These are phyloP conservation scores for Aphanomyces invadans DNA, from an alignment of 352 stramenopile genomes.

Conservation along the genomic window DNA sequence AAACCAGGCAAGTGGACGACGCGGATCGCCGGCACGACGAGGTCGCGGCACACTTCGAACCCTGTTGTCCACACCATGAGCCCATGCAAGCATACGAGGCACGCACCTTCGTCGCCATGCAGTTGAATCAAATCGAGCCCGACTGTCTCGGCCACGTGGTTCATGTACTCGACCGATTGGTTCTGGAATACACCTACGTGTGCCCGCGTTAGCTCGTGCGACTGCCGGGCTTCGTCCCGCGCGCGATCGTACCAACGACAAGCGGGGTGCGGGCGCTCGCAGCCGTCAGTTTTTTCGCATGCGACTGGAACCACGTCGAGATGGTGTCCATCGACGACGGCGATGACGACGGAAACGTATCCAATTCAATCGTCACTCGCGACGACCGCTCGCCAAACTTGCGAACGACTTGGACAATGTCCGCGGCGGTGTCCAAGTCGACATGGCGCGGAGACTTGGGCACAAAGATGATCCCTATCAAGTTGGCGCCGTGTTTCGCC, in stretches of 20 bases:
- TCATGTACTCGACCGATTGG: conserved; percentile 89
- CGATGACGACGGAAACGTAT: conserved; percentile 12
- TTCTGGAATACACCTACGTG: conserved; percentile 96
- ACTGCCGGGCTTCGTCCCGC: not conserved
- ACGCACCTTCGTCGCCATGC: conserved; percentile 89
- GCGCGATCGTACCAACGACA: conserved; percentile 53
- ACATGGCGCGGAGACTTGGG: conserved; percentile 87
- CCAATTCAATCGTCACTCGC: conserved; percentile 30
- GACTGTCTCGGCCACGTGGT: conserved; percentile 74
- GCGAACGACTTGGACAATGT: conserved; percentile 88
- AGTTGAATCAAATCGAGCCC: conserved; percentile 97
- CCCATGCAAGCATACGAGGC: not conserved
- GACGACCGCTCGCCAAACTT: conserved; percentile 90
- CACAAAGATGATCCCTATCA: conserved; percentile 97
- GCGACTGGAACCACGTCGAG: conserved; percentile 74
- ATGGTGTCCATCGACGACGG: conserved; percentile 33
- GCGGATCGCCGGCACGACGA: conserved; percentile 86
- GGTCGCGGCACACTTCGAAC: conserved; percentile 76
- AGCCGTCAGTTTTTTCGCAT: conserved; percentile 50
- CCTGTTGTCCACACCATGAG: conserved; percentile 24
- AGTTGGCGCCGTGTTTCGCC: conserved; percentile 87
- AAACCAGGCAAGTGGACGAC: conserved; percentile 90
- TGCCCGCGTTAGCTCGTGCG: conserved; percentile 45
- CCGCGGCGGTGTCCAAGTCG: conserved; percentile 67
- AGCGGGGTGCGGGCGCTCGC: conserved; percentile 73